A percentile compares a stretch with the other conserved stretches of the same genome.
Evolutionary conservation across 2,329 filamentous ascomycete genomes (phyloP).

Genomic region (Cyclaneusma minus): DNA sequence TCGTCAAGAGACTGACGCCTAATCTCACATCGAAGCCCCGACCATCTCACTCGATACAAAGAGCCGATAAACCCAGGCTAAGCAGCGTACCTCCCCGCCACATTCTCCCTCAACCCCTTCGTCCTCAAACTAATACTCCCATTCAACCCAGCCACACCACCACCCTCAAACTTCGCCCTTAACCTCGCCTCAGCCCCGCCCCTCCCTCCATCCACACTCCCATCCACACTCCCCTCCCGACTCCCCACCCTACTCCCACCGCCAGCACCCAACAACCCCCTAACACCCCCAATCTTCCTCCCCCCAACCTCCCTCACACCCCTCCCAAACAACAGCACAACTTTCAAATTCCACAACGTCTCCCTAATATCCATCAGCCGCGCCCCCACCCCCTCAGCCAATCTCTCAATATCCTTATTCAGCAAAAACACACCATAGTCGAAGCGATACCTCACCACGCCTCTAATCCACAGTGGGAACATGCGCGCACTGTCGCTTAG

Average conservation of each 20-base stretch:
- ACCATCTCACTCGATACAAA: too few relatives aligned
- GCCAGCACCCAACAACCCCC: slow-evolving; percentile 34
- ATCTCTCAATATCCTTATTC: slow-evolving; percentile 79
- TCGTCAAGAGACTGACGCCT: too few relatives aligned
- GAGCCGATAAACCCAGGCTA: too few relatives aligned
- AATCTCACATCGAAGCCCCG: too few relatives aligned
- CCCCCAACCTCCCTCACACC: slow-evolving; percentile 54
- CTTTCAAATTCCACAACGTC: slow-evolving; percentile 85
- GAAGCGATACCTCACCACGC: slow-evolving; percentile 70
- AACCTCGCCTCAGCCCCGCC: slow-evolving; percentile 3
- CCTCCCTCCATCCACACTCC: slow-evolving; percentile 9
- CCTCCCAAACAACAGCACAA: slow-evolving; percentile 77
- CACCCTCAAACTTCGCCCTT: slow-evolving; percentile 8
- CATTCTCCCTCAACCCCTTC: slow-evolving; percentile 17
- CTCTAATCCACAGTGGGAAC: slow-evolving; percentile 69
- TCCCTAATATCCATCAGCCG: slow-evolving; percentile 81
- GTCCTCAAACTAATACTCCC: slow-evolving; percentile 16
- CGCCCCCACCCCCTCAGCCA: slow-evolving; percentile 51
- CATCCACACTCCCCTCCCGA: slow-evolving; percentile 16
- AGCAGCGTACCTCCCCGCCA: too few relatives aligned
- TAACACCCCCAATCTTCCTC: slow-evolving; percentile 43
- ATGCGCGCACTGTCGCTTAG: slow-evolving; percentile 34
- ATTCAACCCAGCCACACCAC: too few relatives aligned
- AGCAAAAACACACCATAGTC: slow-evolving; percentile 95
- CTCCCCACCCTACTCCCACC: slow-evolving; percentile 9